A percentile compares a stretch with the other conserved stretches of the same genome.
phyloP scores from a whole-genome alignment of 768 basidiomycete genomes.

The Sarcodon sp. region DNA sequence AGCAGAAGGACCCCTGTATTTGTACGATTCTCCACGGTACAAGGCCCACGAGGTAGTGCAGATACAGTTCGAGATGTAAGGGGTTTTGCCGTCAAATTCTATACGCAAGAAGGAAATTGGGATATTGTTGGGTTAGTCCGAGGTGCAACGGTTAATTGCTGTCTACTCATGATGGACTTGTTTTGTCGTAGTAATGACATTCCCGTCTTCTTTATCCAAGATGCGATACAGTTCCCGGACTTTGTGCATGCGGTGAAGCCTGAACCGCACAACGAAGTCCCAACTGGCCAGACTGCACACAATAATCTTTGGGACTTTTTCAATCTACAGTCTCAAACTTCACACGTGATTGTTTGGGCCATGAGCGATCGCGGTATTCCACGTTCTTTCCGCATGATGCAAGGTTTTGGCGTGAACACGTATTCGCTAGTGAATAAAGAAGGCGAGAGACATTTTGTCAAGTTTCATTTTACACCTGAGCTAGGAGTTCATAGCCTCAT shows the following conservation, averaged over 20 bases:
- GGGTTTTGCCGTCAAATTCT: slow-evolving; percentile 78
- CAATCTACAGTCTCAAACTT: slow-evolving; percentile 57
- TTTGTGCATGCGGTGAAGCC: slow-evolving; percentile 78
- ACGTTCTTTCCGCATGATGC: slow-evolving; percentile 80
- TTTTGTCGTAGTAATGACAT: slow-evolving; percentile 41
- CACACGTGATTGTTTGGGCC: slow-evolving; percentile 74
- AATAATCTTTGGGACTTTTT: slow-evolving; percentile 88
- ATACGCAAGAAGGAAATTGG: slow-evolving; percentile 79
- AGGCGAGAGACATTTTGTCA: slow-evolving; percentile 70
- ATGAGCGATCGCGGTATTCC: slow-evolving; percentile 80
- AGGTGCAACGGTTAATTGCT: not conserved
- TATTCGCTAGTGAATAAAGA: slow-evolving; percentile 58
- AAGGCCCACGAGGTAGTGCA: slow-evolving; percentile 71
- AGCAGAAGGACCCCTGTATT: slow-evolving; percentile 66
- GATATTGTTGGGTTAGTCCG: slow-evolving; percentile 46
- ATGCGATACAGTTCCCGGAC: slow-evolving; percentile 79
- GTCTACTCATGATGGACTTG: not conserved
- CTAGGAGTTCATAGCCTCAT: slow-evolving; percentile 73
- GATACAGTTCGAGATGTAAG: slow-evolving; percentile 77
- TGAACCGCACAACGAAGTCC: slow-evolving; percentile 75
- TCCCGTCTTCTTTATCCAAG: slow-evolving; percentile 75
- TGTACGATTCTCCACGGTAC: slow-evolving; percentile 78
- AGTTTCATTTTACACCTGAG: slow-evolving; percentile 77
- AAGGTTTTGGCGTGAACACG: slow-evolving; percentile 83
- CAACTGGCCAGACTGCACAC: slow-evolving; percentile 55